Evolutionary conservation across 2,329 filamentous ascomycete species (phyloP), one percentile per base, ranked within the genome.

Genomic region (Dendryphion nanum): DNA sequence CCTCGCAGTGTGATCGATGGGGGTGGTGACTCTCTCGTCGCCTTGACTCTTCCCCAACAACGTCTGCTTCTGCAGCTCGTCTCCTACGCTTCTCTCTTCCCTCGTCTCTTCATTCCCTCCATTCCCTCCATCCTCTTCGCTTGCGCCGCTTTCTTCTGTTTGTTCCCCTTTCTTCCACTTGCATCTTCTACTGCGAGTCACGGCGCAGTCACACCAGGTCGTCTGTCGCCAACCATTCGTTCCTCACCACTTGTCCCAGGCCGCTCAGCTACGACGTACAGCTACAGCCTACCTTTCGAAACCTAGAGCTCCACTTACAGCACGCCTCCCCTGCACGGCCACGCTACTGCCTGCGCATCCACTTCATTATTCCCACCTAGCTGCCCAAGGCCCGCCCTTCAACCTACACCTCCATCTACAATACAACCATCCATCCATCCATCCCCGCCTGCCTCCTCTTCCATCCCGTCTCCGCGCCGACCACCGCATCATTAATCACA

Each of bases 271-370:
- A 21, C 29, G 7, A 10, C 8, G 29, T 30, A 30, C 17, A 41
- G 35, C 37, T 24, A 29, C 41, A 37, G 37, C 42, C 30, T 40
- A 33, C 29, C 39, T 36, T 24, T 32, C 45, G 10, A 47, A 38
- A 31, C 48, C 44, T 38, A 18, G 15, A 20, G 7, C 18, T 23
- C 31, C 37, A 30, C 21, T 40, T 29, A 34, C 40, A 34, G 34
- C 41, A 37, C 35, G 21, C 41, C 37, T 33, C 34, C 21, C n/a
- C n/a, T n/a, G n/a, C 34, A 24, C 44, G 15, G 24, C 37, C 19
- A 33, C 38, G 35, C 40, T 41, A 42, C 43, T 41, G 35, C 41
- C 41, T 45, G 43, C 41, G 44, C 24, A 26, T 10, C 28, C 37
- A 23, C 18, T 29, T 30, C 23, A 34, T 41, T 36, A 39, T 39